Evolutionary conservation across 2,329 filamentous ascomycete species (phyloP).

Genomic region (Alternaria postmessia): DNA sequence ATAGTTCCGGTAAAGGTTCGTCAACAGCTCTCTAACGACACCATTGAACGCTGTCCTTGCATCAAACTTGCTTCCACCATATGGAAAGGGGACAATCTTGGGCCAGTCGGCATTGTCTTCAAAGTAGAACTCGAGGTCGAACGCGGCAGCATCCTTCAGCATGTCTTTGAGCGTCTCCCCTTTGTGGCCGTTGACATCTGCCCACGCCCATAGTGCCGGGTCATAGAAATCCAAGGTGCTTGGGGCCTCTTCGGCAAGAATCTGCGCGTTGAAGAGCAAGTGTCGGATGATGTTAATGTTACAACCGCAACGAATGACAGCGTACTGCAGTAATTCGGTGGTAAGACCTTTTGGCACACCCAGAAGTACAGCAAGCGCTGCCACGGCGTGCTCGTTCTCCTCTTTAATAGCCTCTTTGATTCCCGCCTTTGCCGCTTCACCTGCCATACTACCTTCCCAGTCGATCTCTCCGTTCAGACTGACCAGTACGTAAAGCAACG

Average conservation of each 20-base stretch:
- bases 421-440: conserved; percentile 45
- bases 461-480: conserved; percentile 46
- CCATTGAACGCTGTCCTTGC: conserved; percentile 33
- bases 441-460: conserved; percentile 44
- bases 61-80: conserved; percentile 46
- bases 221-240: conserved; percentile 45
- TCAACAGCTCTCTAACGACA: conserved; percentile 39
- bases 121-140: conserved; percentile 46
- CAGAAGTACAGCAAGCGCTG: conserved; percentile 44
- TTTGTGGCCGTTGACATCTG: conserved; percentile 37
- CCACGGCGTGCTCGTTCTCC: conserved; percentile 41
- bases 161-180: conserved; percentile 42
- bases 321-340: conserved; percentile 39
- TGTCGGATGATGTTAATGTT: conserved; percentile 41
- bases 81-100: conserved; percentile 45
- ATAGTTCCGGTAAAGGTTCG: conserved; percentile 43
- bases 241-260: conserved; percentile 27
- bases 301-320: conserved; percentile 42
- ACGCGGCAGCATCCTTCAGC: conserved; percentile 41
- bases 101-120: conserved; percentile 38
- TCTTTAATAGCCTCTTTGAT: conserved; percentile 40
- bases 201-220: conserved; percentile 45
- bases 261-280: conserved; percentile 47
- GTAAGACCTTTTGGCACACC: conserved; percentile 41
- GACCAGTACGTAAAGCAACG: conserved; percentile 46